Evolutionary conservation across 768 basidiomycete genomes (phyloP).

Genomic region (Tricholoma hemisulphureum): DNA sequence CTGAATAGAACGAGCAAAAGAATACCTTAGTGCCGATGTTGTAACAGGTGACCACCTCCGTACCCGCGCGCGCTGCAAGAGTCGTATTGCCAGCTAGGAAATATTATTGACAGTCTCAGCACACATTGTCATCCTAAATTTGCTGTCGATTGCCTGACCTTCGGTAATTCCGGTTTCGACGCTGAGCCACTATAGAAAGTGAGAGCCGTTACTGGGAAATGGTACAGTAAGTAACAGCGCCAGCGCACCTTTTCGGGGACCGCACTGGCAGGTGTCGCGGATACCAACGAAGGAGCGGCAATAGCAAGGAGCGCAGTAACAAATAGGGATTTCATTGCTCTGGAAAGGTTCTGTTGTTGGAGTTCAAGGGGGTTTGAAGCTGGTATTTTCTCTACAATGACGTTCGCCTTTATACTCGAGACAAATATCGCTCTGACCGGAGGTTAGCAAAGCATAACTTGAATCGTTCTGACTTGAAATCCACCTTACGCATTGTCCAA

Average conservation of each 20-base stretch:
- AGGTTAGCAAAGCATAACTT: too few relatives aligned
- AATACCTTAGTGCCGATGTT: slow-evolving; percentile 2
- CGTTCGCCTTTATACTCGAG: background rate
- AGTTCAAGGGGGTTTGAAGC: slow-evolving; percentile 1
- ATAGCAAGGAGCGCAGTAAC: slow-evolving; percentile 2
- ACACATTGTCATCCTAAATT: background rate
- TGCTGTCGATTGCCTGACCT: background rate
- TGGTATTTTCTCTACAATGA: background rate
- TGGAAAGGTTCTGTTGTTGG: background rate
- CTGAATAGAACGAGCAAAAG: background rate
- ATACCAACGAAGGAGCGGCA: slow-evolving; percentile 2
- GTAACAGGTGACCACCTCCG: slow-evolving; percentile 9
- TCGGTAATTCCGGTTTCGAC: slow-evolving; percentile 7
- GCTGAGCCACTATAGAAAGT: slow-evolving; percentile 4
- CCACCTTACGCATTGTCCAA: too few relatives aligned
- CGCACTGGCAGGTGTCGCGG: background rate
- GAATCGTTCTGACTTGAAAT: too few relatives aligned
- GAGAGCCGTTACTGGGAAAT: background rate
- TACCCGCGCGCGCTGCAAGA: slow-evolving; percentile 2
- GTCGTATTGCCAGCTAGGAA: background rate
- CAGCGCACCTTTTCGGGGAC: background rate
- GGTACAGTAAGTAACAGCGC: background rate
- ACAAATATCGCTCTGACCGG: too few relatives aligned
- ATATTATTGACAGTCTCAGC: background rate
- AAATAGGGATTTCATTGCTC: background rate